Percentiles rank a stretch among this genome's conserved stretches.
phyloP scores from a whole-genome alignment of 1,284 basidiomycete genomes.

The Marasmius fiardii region DNA sequence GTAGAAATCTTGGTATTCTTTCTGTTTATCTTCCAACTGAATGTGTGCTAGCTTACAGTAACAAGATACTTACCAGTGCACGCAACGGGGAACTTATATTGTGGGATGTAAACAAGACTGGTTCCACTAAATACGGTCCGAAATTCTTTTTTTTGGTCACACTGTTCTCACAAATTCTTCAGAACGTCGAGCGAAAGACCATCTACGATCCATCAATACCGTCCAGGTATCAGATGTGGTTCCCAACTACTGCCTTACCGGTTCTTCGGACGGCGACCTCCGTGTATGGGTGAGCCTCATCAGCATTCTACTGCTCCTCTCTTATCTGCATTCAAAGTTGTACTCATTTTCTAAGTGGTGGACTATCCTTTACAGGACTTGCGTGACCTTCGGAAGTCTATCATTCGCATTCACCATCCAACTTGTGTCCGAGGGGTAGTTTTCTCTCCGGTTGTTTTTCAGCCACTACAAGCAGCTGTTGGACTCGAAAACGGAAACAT shows the following conservation, averaged over 20 bases:
- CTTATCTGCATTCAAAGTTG: not conserved
- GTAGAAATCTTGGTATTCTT: constrained; percentile 26
- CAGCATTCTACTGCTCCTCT: too few relatives aligned
- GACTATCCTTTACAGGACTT: constrained; percentile 55
- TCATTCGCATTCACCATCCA: constrained; percentile 73
- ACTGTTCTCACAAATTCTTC: constrained; percentile 3
- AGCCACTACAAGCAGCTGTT: constrained; percentile 68
- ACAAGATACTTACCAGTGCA: constrained; percentile 81
- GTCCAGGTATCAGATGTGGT: constrained; percentile 61
- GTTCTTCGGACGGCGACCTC: constrained; percentile 79
- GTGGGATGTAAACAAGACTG: constrained; percentile 77
- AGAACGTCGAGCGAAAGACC: constrained; percentile 75
- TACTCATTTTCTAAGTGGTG: constrained; percentile 7
- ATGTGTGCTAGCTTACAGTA: constrained; percentile 54
- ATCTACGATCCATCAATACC: constrained; percentile 74
- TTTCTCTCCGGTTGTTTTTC: constrained; percentile 64
- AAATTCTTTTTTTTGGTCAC: constrained; percentile 9
- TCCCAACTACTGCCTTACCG: constrained; percentile 74
- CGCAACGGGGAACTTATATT: constrained; percentile 82
- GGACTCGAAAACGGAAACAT: constrained; percentile 81
- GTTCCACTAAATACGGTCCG: constrained; percentile 68
- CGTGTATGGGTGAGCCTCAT: constrained; percentile 69
- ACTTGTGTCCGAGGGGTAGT: constrained; percentile 68
- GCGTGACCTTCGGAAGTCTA: constrained; percentile 64
- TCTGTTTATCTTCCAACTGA: constrained; percentile 1